Evolutionary conservation across 2,329 filamentous ascomycete species (phyloP).

Genomic region (Colletotrichum ledebouriae): DNA sequence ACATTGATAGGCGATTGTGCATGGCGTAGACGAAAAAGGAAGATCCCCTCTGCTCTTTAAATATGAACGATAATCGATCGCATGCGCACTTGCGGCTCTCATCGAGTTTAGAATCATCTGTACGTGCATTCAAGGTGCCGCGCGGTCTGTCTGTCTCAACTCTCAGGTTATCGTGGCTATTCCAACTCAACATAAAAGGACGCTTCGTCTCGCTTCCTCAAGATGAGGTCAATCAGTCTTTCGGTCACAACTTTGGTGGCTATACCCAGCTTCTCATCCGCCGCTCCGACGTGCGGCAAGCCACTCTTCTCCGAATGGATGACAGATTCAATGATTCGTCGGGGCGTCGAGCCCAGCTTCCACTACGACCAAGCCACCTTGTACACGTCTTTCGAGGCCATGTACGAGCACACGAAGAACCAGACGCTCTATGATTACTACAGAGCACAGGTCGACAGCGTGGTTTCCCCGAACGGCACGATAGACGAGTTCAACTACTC

Average conservation of each 20-base stretch:
- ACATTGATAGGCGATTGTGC: too few species aligned
- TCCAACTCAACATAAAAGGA: too few species aligned
- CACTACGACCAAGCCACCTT: constrained; percentile 61
- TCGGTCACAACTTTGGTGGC: neutral
- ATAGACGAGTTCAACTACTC: constrained; percentile 60
- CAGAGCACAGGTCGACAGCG: constrained; percentile 59
- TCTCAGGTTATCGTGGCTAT: too few species aligned
- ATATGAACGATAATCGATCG: too few species aligned
- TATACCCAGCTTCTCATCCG: neutral
- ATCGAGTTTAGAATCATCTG: too few species aligned
- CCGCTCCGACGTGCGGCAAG: neutral
- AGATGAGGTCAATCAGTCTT: neutral
- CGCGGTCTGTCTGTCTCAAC: too few species aligned
- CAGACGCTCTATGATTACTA: constrained; percentile 59
- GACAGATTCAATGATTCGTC: constrained; percentile 61
- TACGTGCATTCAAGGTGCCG: too few species aligned
- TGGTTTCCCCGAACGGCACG: constrained; percentile 62
- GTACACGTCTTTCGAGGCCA: constrained; percentile 61
- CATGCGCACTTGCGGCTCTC: too few species aligned
- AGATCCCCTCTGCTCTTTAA: too few species aligned
- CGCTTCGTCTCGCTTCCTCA: neutral
- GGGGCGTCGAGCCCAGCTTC: constrained; percentile 54
- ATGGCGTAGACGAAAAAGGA: too few species aligned
- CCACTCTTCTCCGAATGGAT: constrained; percentile 53
- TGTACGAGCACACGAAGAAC: constrained; percentile 59